Base-by-base conservation (phyloP, 1,284 basidiomycete genomes). In the Phaffia rhodozyma region DNA sequence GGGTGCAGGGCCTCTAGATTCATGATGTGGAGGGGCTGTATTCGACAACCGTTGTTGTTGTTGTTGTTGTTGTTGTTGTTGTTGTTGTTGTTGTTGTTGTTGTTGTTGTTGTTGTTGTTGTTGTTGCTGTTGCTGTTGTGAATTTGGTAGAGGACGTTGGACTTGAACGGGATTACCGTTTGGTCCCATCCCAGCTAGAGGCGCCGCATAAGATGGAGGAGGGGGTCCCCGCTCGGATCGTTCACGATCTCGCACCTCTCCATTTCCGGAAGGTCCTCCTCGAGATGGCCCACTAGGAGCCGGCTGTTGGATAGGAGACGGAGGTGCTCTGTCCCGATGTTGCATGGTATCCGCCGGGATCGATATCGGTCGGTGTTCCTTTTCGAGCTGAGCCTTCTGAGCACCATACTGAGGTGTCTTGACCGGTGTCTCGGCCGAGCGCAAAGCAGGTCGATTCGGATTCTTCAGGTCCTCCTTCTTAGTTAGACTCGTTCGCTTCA, bases 341-440 rank as follows among this genome's bases (percentile, higher is more conserved):
- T 43, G 38, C 5, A 43, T 43, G 13, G 2, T 43, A 16, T 43
- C 48, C 34, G 47, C 11, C 1, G 25, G 52, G n/a, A 49, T 16
- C 54, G 18, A 21, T n/a, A 38, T 21, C 38, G 61, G 38, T 43
- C 38, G 63, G 60, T 78, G 68, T 61, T 93, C 90, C 70, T 91
- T 86, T 72, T 92, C 88, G 80, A 96, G 89, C 66, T 86, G 88
- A 25, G 87, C 84, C 73, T 90, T 88, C 73, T 96, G 92, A 82
- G 89, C 85, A 69, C 92, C 91, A 73, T 94, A 97, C 71, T 89
- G 87, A 27, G 91, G 89, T 11, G 88, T 85, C 67, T 85, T 84
- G 67, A 96, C 84, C 3, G 90, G 84, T 76, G 84, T 89, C 76
- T 96, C 93, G 25, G 87, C 88, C 50, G 84, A 79, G 55, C 89